These are phyloP conservation scores for Cyberlindnera xylosilytica DNA, from an alignment of 805 yeast species.

Conservation along the genomic window DNA sequence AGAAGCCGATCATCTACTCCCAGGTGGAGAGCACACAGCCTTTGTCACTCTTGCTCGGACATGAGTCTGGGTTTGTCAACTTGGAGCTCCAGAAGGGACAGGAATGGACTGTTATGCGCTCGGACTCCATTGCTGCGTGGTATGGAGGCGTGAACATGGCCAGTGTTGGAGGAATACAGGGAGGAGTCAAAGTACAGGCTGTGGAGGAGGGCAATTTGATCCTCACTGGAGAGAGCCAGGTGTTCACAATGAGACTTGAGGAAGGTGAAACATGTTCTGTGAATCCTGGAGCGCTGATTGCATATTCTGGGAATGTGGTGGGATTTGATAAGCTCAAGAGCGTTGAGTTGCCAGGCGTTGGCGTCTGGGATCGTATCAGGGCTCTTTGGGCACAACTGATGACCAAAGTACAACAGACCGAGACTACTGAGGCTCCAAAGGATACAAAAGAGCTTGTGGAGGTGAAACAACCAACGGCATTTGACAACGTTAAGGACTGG, in stretches of 20 bases:
- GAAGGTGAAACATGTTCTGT: conserved; percentile 24
- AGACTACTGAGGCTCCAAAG: conserved; percentile 1
- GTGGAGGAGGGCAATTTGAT: conserved; percentile 29
- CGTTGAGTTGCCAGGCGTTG: conserved; percentile 13
- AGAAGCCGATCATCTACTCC: conserved; percentile 17
- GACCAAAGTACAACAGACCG: conserved; percentile 9
- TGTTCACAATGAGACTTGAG: conserved; percentile 25
- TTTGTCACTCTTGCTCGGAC: conserved; percentile 16
- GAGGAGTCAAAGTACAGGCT: conserved; percentile 7
- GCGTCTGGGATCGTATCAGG: conserved; percentile 12
- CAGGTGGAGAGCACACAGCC: conserved; percentile 19
- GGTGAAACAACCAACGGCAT: conserved; percentile 4
- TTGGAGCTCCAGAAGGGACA: conserved; percentile 12
- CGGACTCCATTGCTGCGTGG: conserved; percentile 19
- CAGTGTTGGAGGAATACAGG: background rate
- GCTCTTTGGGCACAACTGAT: background rate
- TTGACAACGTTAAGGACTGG: conserved; percentile 13
- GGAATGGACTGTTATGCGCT: conserved; percentile 15
- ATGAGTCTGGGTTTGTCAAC: conserved; percentile 14
- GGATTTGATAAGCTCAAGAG: conserved; percentile 10
- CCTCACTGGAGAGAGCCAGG: conserved; percentile 30
- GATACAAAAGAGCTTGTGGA: background rate
- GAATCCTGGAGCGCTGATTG: conserved; percentile 18
- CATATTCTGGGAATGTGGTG: conserved; percentile 12
- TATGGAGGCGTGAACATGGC: conserved; percentile 17